These are phyloP conservation scores for Paraphoma chrysanthemicola DNA, from an alignment of 2,329 filamentous ascomycete genomes.

Conservation along the genomic window DNA sequence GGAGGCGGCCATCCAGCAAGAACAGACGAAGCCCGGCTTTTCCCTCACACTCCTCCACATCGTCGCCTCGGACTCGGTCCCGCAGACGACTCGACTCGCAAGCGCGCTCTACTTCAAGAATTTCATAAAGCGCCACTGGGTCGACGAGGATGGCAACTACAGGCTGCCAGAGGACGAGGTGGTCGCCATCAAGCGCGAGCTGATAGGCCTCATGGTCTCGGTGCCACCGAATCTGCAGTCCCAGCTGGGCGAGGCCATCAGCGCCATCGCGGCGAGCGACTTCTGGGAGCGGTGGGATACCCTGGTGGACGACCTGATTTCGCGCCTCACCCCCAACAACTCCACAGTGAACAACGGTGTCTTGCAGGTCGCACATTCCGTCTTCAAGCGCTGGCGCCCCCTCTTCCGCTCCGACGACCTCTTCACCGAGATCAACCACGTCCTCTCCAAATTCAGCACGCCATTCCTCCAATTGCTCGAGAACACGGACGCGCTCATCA, in stretches of 20 bases:
- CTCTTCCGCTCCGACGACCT: conserved; percentile 92
- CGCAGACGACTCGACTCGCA: conserved; percentile 81
- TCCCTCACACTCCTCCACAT: conserved; percentile 87
- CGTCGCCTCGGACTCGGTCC: conserved; percentile 76
- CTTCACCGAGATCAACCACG: conserved; percentile 96
- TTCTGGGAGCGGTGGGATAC: conserved; percentile 97
- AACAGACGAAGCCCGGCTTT: conserved; percentile 85
- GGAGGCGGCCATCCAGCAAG: conserved; percentile 77
- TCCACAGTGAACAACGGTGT: conserved; percentile 90
- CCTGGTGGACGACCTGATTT: conserved; percentile 91
- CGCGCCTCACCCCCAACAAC: conserved; percentile 81
- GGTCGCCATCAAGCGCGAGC: conserved; percentile 86
- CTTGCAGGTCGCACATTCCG: conserved; percentile 95
- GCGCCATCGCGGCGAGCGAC: conserved; percentile 95
- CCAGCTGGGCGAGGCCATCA: conserved; percentile 95
- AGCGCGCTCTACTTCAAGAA: conserved; percentile 98
- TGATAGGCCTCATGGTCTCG: conserved; percentile 95
- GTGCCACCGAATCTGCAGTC: conserved; percentile 87
- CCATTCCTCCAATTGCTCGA: conserved; percentile 83
- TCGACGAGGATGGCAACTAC: conserved; percentile 93
- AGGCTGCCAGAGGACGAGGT: conserved; percentile 86
- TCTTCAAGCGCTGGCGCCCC: conserved; percentile 95
- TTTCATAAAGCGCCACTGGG: conserved; percentile 93
- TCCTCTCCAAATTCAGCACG: conserved; percentile 81
- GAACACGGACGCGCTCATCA: conserved; percentile 73